Evolutionary conservation across 108 stramenopile genomes (phyloP).

Genomic region (Skeletonema costatum): DNA sequence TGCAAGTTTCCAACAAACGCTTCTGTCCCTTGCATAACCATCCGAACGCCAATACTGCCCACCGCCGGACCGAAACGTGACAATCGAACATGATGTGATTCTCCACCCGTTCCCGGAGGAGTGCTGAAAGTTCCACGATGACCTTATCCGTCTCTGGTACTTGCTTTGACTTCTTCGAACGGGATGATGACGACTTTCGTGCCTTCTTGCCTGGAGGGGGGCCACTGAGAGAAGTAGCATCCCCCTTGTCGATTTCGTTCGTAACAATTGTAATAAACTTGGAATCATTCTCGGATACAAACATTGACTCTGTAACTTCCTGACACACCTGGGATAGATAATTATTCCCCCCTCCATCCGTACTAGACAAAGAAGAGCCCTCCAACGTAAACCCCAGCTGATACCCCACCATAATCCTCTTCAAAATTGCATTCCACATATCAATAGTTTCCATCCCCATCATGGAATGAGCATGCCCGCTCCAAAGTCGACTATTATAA

Average conservation of each 20-base stretch:
- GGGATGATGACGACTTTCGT: conserved; percentile 6
- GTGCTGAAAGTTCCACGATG: conserved; percentile 17
- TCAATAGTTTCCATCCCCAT: conserved; percentile 35
- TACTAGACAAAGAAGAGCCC: not conserved
- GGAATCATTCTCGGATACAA: conserved; percentile 17
- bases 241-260: not conserved
- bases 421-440: conserved; percentile 38
- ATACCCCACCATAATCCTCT: conserved; percentile 32
- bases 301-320: conserved; percentile 15
- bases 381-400: conserved; percentile 22
- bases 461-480: conserved; percentile 30
- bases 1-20: conserved; percentile 31
- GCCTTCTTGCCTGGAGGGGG: conserved; percentile 27
- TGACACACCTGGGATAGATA: conserved; percentile 20
- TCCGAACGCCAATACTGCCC: conserved; percentile 45
- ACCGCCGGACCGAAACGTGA: conserved; percentile 45
- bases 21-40: conserved; percentile 46
- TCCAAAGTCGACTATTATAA: conserved; percentile 10
- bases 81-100: conserved; percentile 45
- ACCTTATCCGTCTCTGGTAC: not conserved
- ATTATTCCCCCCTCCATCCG: not conserved
- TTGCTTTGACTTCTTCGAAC: conserved; percentile 4
- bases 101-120: conserved; percentile 26
- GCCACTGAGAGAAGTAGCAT: not conserved
- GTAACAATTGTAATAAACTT: conserved; percentile 19